These are phyloP conservation scores for Blastobotrys proliferans DNA, from an alignment of 1,139 yeast species.

Conservation along the genomic window DNA sequence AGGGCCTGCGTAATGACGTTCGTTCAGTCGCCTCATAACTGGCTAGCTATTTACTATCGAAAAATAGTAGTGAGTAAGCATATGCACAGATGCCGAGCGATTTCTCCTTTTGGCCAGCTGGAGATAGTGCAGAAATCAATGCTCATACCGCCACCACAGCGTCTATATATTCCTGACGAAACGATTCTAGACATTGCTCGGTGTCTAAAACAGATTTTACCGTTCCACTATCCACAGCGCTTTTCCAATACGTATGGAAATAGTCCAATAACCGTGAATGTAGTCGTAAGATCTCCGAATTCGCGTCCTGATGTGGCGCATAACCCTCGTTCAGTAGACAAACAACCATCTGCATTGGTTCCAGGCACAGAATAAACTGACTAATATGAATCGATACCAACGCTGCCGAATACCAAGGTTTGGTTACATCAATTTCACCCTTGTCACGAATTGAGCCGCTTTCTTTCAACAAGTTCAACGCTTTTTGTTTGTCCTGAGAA, in stretches of 20 bases:
- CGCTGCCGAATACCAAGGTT: conserved; percentile 38
- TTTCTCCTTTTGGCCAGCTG: too few relatives aligned
- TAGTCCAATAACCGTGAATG: conserved; percentile 19
- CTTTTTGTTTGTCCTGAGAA: conserved; percentile 17
- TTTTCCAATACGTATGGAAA: conserved; percentile 34
- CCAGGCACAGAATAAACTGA: conserved; percentile 12
- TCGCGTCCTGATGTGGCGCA: conserved; percentile 1
- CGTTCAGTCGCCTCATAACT: too few relatives aligned
- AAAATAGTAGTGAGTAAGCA: too few relatives aligned
- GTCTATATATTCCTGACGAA: too few relatives aligned
- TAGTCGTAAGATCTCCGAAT: background rate
- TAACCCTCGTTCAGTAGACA: background rate
- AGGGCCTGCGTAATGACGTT: too few relatives aligned
- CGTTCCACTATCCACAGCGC: conserved; percentile 23
- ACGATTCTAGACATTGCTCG: conserved; percentile 27
- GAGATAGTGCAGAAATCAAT: too few relatives aligned
- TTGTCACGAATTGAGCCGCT: conserved; percentile 31
- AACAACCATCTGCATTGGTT: background rate
- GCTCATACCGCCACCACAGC: too few relatives aligned
- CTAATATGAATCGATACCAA: conserved; percentile 36
- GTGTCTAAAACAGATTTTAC: conserved; percentile 34
- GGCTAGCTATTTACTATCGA: too few relatives aligned
- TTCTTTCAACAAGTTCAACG: conserved; percentile 22
- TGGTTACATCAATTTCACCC: conserved; percentile 6
- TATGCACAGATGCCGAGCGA: too few relatives aligned